A percentile compares a stretch with the other conserved stretches of the same genome.
Conservation (phyloP, 345 rosid genomes). For the Euclidium syriacum region DNA sequence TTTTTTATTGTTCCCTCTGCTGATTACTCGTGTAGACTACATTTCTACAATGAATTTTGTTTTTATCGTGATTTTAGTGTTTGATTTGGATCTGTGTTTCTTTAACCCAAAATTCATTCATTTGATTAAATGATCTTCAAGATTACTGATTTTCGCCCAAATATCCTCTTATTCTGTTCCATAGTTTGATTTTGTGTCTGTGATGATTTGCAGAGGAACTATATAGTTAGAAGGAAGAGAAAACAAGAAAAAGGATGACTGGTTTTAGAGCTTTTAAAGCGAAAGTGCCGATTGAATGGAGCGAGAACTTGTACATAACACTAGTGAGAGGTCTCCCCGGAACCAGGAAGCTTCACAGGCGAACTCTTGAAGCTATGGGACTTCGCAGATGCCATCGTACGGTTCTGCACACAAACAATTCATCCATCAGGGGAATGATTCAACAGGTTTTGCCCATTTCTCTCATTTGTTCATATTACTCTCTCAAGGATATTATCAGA, state of each 20-base stretch:
- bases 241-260: slow-evolving; percentile 44
- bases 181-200: not conserved
- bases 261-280: slow-evolving; percentile 81
- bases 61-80: not conserved
- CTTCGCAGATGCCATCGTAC: slow-evolving; percentile 72
- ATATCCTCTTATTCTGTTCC: not conserved
- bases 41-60: not conserved
- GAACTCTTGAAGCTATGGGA: slow-evolving; percentile 70
- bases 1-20: no score
- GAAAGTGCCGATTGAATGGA: slow-evolving; percentile 55
- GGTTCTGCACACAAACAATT: slow-evolving; percentile 56
- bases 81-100: not conserved
- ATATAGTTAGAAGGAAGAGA: not conserved
- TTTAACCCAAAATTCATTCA: not conserved
- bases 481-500: not conserved
- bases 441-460: slow-evolving; percentile 50
- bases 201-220: slow-evolving; percentile 14
- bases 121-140: not conserved
- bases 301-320: slow-evolving; percentile 61
- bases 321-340: slow-evolving; percentile 83
- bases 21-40: not conserved
- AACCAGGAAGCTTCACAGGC: slow-evolving; percentile 73
- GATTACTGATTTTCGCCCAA: not conserved
- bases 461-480: not conserved
- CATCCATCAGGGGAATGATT: slow-evolving; percentile 71